Evolutionary conservation across 2,329 filamentous ascomycete species (phyloP), one percentile per base, ranked within the genome.

Genomic region (Penicillium sp.): DNA sequence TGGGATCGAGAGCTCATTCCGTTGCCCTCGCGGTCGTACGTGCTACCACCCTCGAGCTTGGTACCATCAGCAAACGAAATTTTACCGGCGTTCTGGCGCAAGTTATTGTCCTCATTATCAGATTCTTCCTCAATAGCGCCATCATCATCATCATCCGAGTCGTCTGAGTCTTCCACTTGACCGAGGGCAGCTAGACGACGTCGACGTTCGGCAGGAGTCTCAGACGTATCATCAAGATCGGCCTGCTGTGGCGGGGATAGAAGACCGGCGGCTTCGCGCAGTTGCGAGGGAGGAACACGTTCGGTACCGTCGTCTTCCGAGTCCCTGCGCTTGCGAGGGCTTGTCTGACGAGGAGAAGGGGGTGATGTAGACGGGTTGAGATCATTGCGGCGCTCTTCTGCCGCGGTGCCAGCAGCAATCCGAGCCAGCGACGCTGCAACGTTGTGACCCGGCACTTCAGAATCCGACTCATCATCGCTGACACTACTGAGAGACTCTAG

Each of bases 131-230:
- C 58, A 5, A 49, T 63, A 30, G 59, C 65, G 51, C 61, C 69
- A 8, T 61, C 60, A 5, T 59, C 69, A 8, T 61, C 60, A 5
- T 59, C 63, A 15, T 75, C 75, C 4, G 71, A 74, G 7, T 73
- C 71, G 13, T 71, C 69, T 7, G 71, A 73, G 30, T 71, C 66
- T 7, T 69, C 60, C 38, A 73, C 65, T 52, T 78, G 68, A 48
- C 79, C 79, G 11, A 82, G 66, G 1, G 79, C 80, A 29, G 79
- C 80, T 7, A 82, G 73, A 69, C 80, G 78, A 61, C 80, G 79
- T 52, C 79, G 75, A 45, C 79, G 79, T 64, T 82, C 80, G 8
- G 79, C 80, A 1, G 79, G 78, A 3, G 80, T 82, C 62, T 81
- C 78, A 29, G 72, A 74, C 0, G 75, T 76, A n/a, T 79, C 76